Base-by-base conservation (phyloP, 169 alveolate species). In the Eimeria maxima region DNA sequence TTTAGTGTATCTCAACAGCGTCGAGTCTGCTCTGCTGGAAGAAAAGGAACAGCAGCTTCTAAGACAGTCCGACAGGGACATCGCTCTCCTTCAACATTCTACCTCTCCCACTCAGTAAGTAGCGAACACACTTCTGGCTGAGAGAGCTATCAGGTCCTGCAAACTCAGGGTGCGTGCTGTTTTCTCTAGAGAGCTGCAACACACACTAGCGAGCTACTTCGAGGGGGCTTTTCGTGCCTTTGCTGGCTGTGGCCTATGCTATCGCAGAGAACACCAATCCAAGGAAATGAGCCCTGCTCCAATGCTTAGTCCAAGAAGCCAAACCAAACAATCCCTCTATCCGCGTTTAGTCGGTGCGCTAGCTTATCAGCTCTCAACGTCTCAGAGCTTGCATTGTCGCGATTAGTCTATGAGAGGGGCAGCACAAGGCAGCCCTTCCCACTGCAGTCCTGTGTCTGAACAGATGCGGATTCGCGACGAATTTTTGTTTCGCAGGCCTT, bases 1-100 rank as follows among this genome's bases (percentile, higher is more conserved):
- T 13, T 96, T 97, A 60, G 97, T 97, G 24, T 96, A 96, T 83
- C 90, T 97, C 57, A 97, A 97, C 87, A 93, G 96, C 67, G 96
- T 97, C 42, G 98, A 97, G 73, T 96, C 95, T 42, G 96, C 95
- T 76, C 94, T 92, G 60, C 96, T 97, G 53, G 96, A 95, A 71
- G 98, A 95, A 55, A 78, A 96, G 63, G 89, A 73, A 33, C 76
- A 71, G 42, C 83, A 73, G 60, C 83, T 90, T 60, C 63, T 90
- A 47, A 53, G 73, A 7, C 90, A 81, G 8, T 22, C 90, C 14
- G 90, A 81, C 24, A 22, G 90, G 14, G 90, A 81, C 53, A 47
- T 81, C 5, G 71, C 73, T 6, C 45, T 81, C 20, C 71, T 81
- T 3, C 22, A 11, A 2, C 90, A 42, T 38, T 8, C 38, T 14